Percentiles rank a stretch among this genome's conserved stretches.
These are phyloP conservation scores for Naegleria fowleri DNA, from an alignment of 208 protist species.

Conservation along the genomic window DNA sequence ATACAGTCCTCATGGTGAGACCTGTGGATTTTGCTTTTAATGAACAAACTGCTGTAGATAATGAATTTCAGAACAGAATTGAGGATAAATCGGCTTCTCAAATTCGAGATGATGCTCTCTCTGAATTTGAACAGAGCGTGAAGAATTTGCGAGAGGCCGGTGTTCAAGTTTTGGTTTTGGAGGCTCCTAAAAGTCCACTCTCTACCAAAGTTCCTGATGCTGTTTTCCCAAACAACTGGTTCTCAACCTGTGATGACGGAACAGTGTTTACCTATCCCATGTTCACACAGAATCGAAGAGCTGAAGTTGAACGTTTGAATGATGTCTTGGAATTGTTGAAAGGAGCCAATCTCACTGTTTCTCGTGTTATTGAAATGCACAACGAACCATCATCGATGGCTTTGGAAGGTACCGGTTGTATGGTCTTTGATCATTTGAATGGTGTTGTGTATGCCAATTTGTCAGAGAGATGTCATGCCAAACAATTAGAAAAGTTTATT, in stretches of 20 bases:
- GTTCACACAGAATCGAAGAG: background rate
- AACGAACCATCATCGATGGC: background rate
- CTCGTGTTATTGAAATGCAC: background rate
- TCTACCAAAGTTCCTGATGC: conserved; percentile 6
- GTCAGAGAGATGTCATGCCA: background rate
- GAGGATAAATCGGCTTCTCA: background rate
- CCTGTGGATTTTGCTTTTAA: conserved; percentile 23
- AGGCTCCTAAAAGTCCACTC: background rate
- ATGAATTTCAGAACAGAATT: conserved; percentile 23
- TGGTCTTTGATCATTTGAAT: conserved; percentile 25
- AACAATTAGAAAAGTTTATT: background rate
- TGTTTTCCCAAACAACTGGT: conserved; percentile 32
- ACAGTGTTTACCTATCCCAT: background rate
- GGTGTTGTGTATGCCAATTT: conserved; percentile 1
- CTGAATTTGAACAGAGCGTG: background rate
- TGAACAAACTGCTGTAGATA: background rate
- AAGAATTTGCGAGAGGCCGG: background rate
- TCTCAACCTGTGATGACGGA: background rate
- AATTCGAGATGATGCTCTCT: background rate
- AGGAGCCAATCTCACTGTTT: background rate
- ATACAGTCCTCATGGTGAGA: conserved; percentile 14
- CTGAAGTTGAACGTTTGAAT: background rate
- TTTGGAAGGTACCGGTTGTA: conserved; percentile 28
- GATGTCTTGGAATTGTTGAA: background rate
- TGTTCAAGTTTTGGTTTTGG: background rate